phyloP scores from a whole-genome alignment of 2,329 filamentous ascomycete species.

The Ophiocordyceps unilateralis region DNA sequence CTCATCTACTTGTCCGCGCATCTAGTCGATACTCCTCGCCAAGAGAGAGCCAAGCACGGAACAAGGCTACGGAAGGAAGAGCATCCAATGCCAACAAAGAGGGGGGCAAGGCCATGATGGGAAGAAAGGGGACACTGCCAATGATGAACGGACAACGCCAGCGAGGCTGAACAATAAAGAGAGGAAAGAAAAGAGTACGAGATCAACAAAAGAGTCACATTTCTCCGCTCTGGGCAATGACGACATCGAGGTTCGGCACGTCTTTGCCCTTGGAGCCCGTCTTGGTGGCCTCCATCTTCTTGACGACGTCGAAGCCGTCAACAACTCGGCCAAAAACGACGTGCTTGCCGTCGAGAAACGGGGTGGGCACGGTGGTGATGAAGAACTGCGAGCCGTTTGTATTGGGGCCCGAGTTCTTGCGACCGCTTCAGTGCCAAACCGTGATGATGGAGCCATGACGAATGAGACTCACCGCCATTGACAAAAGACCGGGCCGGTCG shows the following conservation, averaged over 20 bases:
- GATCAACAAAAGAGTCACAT: slow-evolving; percentile 38
- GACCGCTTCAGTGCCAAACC: not conserved
- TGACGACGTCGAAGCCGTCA: slow-evolving; percentile 78
- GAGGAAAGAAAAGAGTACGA: not conserved
- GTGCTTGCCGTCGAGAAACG: slow-evolving; percentile 83
- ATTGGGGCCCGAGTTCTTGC: not conserved
- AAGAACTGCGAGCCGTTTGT: slow-evolving; percentile 90
- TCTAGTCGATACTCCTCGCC: not conserved
- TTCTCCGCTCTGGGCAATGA: slow-evolving; percentile 77
- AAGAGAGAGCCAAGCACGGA: not conserved
- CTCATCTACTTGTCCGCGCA: not conserved
- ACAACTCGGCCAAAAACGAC: slow-evolving; percentile 88
- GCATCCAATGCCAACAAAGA: too few species aligned
- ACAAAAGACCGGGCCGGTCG: slow-evolving; percentile 62
- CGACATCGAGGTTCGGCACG: slow-evolving; percentile 69
- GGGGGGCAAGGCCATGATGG: too few species aligned
- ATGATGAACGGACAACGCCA: too few species aligned
- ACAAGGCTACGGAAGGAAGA: too few species aligned
- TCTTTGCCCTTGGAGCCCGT: slow-evolving; percentile 60
- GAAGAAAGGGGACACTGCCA: too few species aligned
- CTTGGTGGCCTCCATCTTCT: slow-evolving; percentile 82
- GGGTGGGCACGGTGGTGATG: slow-evolving; percentile 76
- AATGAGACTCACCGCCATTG: slow-evolving; percentile 47
- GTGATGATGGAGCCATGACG: not conserved
- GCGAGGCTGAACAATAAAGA: too few species aligned